Base-by-base conservation (phyloP, 164 flowering plant genomes). In the Piper betle region DNA sequence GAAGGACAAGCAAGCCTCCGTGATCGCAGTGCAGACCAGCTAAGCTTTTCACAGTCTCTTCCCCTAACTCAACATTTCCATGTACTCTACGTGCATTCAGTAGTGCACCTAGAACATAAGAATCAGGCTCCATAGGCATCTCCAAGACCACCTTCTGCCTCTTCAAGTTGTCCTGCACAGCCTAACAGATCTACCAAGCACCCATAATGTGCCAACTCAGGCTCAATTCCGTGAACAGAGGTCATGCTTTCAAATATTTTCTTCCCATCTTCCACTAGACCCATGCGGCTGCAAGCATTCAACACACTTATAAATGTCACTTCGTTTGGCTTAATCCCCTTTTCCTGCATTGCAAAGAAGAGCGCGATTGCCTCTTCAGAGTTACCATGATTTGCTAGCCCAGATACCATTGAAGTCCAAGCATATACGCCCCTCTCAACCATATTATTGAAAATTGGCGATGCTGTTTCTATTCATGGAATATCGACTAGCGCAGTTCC, bases 401-500 rank as follows among this genome's bases (percentile, higher is more conserved):
- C 86, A 0, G 79, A 77, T 62, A 84, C 80, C 77, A 84, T 69
- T 20, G 83, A 74, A 41, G 86, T 84, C 69, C 75, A 84, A 40
- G 82, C 74, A 68, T 67, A 75, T 19, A 79, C 84, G 64, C 80
- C 89, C 63, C 66, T 25, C 16, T 71, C 64, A 12, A 68, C 62
- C 75, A 78, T 76, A 40, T 66, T 61, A 59, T 71, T 63, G 55
- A 82, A 82, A 6, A 79, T 77, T 38, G 53, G 59, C 38, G 40
- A 52, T 42, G 84, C 81, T 4, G 64, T 69, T 37, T 78, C 78
- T 18, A 84, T 72, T 39, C 75, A 74, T 4, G 83, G 73, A 61
- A 84, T 80, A 59, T 82, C 86, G 5, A 84, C 63, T 6, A 82
- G 74, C 2, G 84, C 80, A 12, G 86, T 75, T 10, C 83, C 86